Evolutionary conservation across 768 basidiomycete genomes (phyloP), one percentile per base, ranked within the genome.

Genomic region (Galerina sulciceps): DNA sequence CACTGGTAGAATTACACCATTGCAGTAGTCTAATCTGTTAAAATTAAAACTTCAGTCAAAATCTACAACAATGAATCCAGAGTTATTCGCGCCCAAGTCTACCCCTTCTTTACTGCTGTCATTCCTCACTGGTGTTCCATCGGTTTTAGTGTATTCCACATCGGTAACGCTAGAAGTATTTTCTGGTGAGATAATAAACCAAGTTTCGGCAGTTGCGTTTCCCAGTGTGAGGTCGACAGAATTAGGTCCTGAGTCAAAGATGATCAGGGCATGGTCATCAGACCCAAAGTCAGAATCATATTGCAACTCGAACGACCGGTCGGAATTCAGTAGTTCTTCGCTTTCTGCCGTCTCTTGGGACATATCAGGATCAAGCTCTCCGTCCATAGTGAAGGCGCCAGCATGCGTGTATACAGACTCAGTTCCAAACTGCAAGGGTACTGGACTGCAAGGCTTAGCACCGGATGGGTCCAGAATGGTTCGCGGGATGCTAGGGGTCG

Each of bases 211-310:
- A 57, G 40, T 36, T 53, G 23, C 55, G 34, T 55, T 60, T 44
- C 60, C 35, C 34, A 54, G 57, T 53, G 45, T 34, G 9, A 46
- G 36, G 43, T 48, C 41, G 26, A 41, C 44, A 31, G 51, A 37
- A 56, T 41, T 41, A 43, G 22, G 49, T 51, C 23, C 37, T 11
- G 20, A 2, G 13, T 53, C 58, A 55, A 62, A 65, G 53, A 23
- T 44, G 55, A 53, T 56, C 57, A 47, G 20, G 56, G 47, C 63
- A 64, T 67, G 63, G 62, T 57, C 65, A 61, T 55, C 55, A 20
- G 53, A 53, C 36, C 43, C 64, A 55, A 18, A 50, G 35, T 53
- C 55, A 26, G 44, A 57, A 49, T 56, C 49, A 20, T 37, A 43
- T n/a, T 48, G 54, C 52, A 51, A 22, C 31, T 53, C 48, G 18